Evolutionary conservation across 805 yeast species (phyloP).

Genomic region (Cyberlindnera suaveolens): DNA sequence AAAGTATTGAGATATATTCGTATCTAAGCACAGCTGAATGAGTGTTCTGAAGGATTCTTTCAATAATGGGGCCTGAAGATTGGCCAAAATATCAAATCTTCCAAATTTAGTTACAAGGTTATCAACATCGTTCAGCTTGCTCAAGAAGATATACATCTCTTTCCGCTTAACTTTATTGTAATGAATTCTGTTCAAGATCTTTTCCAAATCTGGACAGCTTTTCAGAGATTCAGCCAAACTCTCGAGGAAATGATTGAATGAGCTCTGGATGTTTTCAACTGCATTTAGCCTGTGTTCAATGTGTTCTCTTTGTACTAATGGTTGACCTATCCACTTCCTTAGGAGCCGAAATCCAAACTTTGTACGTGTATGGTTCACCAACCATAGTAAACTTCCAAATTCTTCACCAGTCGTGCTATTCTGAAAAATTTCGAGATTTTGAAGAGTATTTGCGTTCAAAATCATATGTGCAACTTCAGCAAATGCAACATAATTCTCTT

Average conservation of each 20-base stretch:
- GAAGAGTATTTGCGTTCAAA: conserved; percentile 59
- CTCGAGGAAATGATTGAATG: conserved; percentile 34
- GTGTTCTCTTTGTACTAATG: conserved; percentile 47
- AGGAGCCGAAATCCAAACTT: conserved; percentile 66
- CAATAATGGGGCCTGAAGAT: conserved; percentile 29
- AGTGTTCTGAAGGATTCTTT: conserved; percentile 33
- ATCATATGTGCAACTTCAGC: conserved; percentile 41
- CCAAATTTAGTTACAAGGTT: conserved; percentile 25
- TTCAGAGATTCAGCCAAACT: conserved; percentile 28
- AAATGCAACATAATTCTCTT: conserved; percentile 48
- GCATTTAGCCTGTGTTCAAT: conserved; percentile 65
- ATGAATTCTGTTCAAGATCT: conserved; percentile 50
- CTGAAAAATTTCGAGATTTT: conserved; percentile 67
- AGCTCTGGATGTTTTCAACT: conserved; percentile 39
- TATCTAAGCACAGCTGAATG: conserved; percentile 25
- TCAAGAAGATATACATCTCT: conserved; percentile 52
- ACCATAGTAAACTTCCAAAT: conserved; percentile 72
- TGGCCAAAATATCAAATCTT: conserved; percentile 20
- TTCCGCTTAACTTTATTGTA: conserved; percentile 53
- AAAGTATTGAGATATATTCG: conserved; percentile 32
- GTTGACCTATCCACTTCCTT: conserved; percentile 68
- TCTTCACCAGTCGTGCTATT: conserved; percentile 51
- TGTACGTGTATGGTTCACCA: conserved; percentile 76
- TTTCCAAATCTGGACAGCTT: conserved; percentile 50
- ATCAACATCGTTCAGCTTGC: conserved; percentile 30